phyloP scores from a whole-genome alignment of 208 protist genomes.

The Crithidia thermophila region DNA sequence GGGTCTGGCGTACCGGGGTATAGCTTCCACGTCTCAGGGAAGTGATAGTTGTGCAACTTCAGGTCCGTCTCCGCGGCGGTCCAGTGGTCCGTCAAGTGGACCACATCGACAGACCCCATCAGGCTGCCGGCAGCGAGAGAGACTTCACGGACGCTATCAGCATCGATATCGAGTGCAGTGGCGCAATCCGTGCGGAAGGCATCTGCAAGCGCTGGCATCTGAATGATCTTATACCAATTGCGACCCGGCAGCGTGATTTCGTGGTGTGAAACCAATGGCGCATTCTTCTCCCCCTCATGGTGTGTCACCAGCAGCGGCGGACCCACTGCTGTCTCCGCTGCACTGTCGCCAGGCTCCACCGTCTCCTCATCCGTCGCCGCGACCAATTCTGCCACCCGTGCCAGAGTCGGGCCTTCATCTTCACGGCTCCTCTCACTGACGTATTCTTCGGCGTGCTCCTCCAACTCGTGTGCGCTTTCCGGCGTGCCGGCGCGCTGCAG shows the following conservation, averaged over 20 bases:
- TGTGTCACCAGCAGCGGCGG: neutral
- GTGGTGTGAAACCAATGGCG: neutral
- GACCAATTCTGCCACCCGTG: neutral
- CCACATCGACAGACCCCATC: conserved; percentile 26
- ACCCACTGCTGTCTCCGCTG: neutral
- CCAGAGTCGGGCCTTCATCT: neutral
- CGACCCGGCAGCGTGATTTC: conserved; percentile 7
- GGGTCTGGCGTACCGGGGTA: conserved; percentile 14
- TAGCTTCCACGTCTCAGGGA: conserved; percentile 31
- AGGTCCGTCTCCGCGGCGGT: conserved; percentile 8
- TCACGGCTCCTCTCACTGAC: neutral
- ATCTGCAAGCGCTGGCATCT: neutral
- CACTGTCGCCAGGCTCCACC: neutral
- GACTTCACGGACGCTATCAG: conserved; percentile 19
- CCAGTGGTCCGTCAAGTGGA: conserved; percentile 14
- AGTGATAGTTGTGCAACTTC: conserved; percentile 22
- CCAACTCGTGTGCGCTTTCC: neutral
- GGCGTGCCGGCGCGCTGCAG: neutral
- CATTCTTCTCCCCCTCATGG: neutral
- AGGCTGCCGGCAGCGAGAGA: conserved; percentile 24
- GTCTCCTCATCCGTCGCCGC: neutral
- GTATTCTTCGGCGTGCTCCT: neutral
- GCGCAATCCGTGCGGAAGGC: conserved; percentile 41
- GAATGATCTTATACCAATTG: conserved; percentile 12
- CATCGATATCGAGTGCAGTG: conserved; percentile 21